Conservation (phyloP, 208 protist species). For the Acanthamoeba culbertsoni region DNA sequence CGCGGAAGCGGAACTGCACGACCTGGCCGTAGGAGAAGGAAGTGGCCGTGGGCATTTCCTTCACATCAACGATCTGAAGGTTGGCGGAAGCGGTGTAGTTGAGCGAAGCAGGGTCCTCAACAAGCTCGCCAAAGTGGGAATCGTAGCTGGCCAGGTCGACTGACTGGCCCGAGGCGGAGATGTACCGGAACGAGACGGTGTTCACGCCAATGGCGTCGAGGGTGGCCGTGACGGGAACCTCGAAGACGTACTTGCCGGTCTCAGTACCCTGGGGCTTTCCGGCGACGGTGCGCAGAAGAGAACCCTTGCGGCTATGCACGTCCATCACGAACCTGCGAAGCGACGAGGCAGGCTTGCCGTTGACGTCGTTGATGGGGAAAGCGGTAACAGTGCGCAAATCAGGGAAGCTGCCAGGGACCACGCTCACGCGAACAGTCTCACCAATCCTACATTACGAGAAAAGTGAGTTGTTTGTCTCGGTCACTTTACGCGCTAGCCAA, state of each 20-base stretch:
- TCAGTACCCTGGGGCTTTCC: neutral
- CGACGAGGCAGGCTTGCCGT: neutral
- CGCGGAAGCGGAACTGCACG: conserved; percentile 33
- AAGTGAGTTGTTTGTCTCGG: too few species aligned
- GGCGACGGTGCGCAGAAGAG: neutral
- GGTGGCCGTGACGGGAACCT: neutral
- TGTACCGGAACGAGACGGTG: conserved; percentile 52
- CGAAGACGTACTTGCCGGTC: conserved; percentile 27
- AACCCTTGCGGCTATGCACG: neutral
- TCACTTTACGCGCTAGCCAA: neutral
- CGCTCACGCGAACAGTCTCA: neutral
- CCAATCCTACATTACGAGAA: neutral
- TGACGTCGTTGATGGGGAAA: neutral
- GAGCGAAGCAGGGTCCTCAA: conserved; percentile 36
- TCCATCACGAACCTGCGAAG: conserved; percentile 50
- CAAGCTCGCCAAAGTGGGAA: conserved; percentile 11
- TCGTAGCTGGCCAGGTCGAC: conserved; percentile 16
- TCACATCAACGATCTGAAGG: neutral
- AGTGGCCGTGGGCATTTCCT: neutral
- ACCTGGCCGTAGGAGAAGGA: conserved; percentile 35
- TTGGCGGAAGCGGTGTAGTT: neutral
- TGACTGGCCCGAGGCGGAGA: neutral
- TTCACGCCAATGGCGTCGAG: conserved; percentile 13
- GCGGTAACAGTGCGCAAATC: conserved; percentile 10
- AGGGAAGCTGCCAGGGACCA: conserved; percentile 40